These are phyloP conservation scores for Sindora glabra DNA, from an alignment of 306 rosid species.

Conservation along the genomic window DNA sequence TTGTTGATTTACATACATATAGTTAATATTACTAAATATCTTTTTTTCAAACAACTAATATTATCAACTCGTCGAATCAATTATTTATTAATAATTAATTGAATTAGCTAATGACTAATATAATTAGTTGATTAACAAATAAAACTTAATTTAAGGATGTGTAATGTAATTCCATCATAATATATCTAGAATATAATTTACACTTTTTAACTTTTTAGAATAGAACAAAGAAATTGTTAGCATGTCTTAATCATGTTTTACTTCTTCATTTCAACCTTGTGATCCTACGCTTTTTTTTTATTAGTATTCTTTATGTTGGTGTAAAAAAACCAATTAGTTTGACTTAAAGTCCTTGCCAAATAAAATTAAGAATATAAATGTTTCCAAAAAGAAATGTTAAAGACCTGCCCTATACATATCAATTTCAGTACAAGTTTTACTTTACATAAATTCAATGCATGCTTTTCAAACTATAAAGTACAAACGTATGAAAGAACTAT, in stretches of 20 bases:
- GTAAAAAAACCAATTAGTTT: too few relatives aligned
- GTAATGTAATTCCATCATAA: too few relatives aligned
- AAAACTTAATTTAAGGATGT: too few relatives aligned
- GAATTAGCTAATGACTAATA: too few relatives aligned
- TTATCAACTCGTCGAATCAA: too few relatives aligned
- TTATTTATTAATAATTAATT: too few relatives aligned
- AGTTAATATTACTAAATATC: too few relatives aligned
- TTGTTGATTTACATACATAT: too few relatives aligned
- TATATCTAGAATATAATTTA: not conserved
- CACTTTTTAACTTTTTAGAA: not conserved
- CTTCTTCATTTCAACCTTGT: not conserved
- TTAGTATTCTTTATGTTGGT: too few relatives aligned
- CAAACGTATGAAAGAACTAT: not conserved
- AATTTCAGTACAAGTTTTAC: not conserved
- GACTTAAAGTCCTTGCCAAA: not conserved
- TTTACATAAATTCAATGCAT: not conserved
- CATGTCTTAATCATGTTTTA: conserved; percentile 19
- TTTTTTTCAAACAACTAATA: too few relatives aligned
- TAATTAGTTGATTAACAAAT: too few relatives aligned
- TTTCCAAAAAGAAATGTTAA: not conserved
- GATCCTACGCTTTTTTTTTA: conserved; percentile 9
- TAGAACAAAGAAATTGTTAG: conserved; percentile 1
- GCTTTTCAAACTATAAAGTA: not conserved
- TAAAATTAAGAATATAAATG: not conserved
- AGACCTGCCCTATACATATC: not conserved